These are phyloP conservation scores for Gossypium davidsonii DNA, from an alignment of 441 rosid genomes.

Conservation along the genomic window DNA sequence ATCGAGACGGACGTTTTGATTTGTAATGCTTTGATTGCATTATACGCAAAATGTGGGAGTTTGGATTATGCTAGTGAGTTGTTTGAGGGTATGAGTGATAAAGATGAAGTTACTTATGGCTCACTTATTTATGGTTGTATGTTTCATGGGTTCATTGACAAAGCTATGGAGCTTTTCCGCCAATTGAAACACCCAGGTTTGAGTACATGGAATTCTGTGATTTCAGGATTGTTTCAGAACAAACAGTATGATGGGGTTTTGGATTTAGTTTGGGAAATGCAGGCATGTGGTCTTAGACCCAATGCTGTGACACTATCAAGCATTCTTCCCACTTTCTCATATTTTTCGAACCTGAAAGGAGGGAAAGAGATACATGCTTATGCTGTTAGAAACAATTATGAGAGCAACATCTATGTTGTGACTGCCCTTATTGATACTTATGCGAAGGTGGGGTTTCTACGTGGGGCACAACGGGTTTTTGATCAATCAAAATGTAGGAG, in stretches of 20 bases:
- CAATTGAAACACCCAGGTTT: slow-evolving; percentile 40
- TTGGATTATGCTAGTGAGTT: slow-evolving; percentile 67
- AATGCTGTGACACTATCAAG: slow-evolving; percentile 61
- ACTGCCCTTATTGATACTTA: slow-evolving; percentile 68
- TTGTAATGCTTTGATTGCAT: slow-evolving; percentile 62
- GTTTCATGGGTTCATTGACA: slow-evolving; percentile 62
- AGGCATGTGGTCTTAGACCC: slow-evolving; percentile 43
- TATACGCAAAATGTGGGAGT: slow-evolving; percentile 80
- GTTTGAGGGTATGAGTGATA: slow-evolving; percentile 62
- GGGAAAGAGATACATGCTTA: slow-evolving; percentile 70
- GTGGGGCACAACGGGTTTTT: slow-evolving; percentile 53
- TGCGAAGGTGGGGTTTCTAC: slow-evolving; percentile 62
- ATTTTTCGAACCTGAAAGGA: slow-evolving; percentile 54
- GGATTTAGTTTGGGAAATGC: slow-evolving; percentile 56
- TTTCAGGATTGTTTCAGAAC: slow-evolving; percentile 82
- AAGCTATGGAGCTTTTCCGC: slow-evolving; percentile 46
- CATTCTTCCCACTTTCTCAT: slow-evolving; percentile 49
- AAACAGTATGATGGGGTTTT: slow-evolving; percentile 39
- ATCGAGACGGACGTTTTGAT: slow-evolving; percentile 47
- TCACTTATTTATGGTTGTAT: slow-evolving; percentile 66
- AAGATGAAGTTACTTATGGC: slow-evolving; percentile 60
- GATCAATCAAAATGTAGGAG: slow-evolving; percentile 46
- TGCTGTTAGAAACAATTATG: slow-evolving; percentile 48
- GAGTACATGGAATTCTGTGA: slow-evolving; percentile 67
- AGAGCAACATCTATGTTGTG: slow-evolving; percentile 46